Conservation (phyloP, 768 basidiomycete genomes). For the Macrolepiota fuliginosa region DNA sequence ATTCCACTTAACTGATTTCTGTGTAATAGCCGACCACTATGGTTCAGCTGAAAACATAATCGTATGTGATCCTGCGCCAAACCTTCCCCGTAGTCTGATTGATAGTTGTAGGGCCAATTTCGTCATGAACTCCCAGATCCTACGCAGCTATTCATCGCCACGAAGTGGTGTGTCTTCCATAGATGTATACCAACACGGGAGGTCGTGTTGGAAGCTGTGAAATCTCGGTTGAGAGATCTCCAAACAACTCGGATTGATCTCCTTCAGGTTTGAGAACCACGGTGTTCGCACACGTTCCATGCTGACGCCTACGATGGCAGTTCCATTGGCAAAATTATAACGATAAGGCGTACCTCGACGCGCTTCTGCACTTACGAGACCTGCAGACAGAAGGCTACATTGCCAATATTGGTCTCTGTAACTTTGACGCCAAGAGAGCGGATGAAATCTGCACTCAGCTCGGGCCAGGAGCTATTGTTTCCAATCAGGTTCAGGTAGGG, state of each 20-base stretch:
- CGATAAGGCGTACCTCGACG: slow-evolving; percentile 37
- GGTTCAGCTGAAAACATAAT: slow-evolving; percentile 81
- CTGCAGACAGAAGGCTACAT: slow-evolving; percentile 60
- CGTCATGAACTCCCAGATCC: slow-evolving; percentile 40
- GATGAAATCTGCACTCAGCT: slow-evolving; percentile 77
- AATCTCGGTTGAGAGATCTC: slow-evolving; percentile 67
- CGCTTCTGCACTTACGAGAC: slow-evolving; percentile 50
- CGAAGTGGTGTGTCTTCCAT: slow-evolving; percentile 85
- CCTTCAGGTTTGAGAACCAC: slow-evolving; percentile 51
- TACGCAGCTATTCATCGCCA: slow-evolving; percentile 60
- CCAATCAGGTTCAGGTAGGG: slow-evolving; percentile 77
- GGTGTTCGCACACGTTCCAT: not conserved
- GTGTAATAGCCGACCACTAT: slow-evolving; percentile 74
- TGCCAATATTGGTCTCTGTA: slow-evolving; percentile 67
- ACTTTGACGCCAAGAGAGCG: slow-evolving; percentile 70
- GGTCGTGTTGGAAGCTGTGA: slow-evolving; percentile 60
- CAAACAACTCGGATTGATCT: slow-evolving; percentile 57
- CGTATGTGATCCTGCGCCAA: slow-evolving; percentile 37
- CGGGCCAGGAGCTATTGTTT: slow-evolving; percentile 66
- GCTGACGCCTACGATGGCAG: slow-evolving; percentile 29
- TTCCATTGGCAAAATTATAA: slow-evolving; percentile 77
- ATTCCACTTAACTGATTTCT: slow-evolving; percentile 2
- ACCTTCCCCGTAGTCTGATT: not conserved
- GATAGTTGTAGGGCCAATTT: slow-evolving; percentile 64
- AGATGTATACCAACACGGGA: slow-evolving; percentile 44